phyloP scores from a whole-genome alignment of 2,329 filamentous ascomycete species.

The Colletotrichum tropicicola region DNA sequence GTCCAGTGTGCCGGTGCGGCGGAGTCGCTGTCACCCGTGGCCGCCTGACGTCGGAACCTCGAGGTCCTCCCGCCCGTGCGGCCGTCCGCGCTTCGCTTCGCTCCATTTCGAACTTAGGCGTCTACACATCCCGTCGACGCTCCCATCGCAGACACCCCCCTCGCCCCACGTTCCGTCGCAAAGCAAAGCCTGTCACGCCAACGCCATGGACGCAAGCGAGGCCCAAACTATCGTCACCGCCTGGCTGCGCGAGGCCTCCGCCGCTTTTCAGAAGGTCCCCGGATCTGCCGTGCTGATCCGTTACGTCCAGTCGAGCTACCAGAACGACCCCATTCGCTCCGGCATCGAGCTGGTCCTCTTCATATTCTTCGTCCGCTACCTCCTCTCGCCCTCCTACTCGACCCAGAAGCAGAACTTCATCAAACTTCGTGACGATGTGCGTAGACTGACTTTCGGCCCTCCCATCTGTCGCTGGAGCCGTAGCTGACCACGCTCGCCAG shows the following conservation, averaged over 20 bases:
- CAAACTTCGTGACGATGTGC: constrained; percentile 80
- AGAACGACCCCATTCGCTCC: constrained; percentile 93
- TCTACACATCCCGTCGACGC: too few relatives aligned
- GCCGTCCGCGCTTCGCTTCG: too few relatives aligned
- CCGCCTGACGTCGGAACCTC: too few relatives aligned
- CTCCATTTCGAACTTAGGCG: too few relatives aligned
- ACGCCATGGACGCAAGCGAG: constrained; percentile 70
- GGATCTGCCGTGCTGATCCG: constrained; percentile 93
- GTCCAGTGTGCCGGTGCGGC: too few relatives aligned
- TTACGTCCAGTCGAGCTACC: constrained; percentile 97
- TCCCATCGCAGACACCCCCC: too few relatives aligned
- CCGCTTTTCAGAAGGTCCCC: constrained; percentile 87
- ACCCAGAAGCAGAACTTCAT: constrained; percentile 92
- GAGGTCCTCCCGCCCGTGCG: too few relatives aligned
- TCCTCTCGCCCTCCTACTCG: constrained; percentile 91
- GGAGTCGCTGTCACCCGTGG: too few relatives aligned
- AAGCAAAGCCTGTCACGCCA: not conserved
- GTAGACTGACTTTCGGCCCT: constrained; percentile 5
- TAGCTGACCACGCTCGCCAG: constrained; percentile 45
- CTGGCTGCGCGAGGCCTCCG: constrained; percentile 61
- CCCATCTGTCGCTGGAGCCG: not conserved
- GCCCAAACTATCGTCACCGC: constrained; percentile 63
- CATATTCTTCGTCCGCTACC: constrained; percentile 93
- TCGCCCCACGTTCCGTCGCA: too few relatives aligned
- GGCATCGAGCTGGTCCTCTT: constrained; percentile 94